phyloP scores from a whole-genome alignment of 768 basidiomycete genomes.

The Mycena crocata region DNA sequence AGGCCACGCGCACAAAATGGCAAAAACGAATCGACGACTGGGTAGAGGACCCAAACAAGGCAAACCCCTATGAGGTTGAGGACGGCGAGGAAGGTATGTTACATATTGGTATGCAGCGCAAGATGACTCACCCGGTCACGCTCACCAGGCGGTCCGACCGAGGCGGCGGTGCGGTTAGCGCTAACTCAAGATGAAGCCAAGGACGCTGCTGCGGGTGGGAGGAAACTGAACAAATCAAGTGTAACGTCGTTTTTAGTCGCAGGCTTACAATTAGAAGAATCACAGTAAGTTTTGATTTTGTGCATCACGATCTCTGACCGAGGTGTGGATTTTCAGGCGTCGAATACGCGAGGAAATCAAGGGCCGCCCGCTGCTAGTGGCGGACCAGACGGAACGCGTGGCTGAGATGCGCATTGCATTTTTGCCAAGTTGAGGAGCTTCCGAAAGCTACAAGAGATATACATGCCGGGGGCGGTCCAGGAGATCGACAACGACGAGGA shows the following conservation, averaged over 20 bases:
- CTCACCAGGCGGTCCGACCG: background rate
- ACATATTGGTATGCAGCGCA: too few species aligned
- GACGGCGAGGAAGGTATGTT: background rate
- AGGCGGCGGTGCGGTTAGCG: background rate
- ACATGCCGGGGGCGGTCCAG: conserved; percentile 17
- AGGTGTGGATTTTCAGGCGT: background rate
- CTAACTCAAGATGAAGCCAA: background rate
- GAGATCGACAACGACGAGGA: conserved; percentile 16
- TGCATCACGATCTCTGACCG: background rate
- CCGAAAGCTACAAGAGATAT: too few species aligned
- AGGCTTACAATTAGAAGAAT: conserved; percentile 3
- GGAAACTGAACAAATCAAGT: background rate
- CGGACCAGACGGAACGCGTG: conserved; percentile 1
- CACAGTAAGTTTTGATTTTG: background rate
- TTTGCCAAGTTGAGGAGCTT: conserved; percentile 10
- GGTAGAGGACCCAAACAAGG: background rate
- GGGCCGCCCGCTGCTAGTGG: background rate
- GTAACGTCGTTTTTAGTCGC: background rate
- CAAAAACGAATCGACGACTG: conserved; percentile 5
- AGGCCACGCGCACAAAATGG: conserved; percentile 8
- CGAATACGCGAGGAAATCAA: conserved; percentile 8
- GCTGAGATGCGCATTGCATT: conserved; percentile 21
- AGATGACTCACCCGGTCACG: background rate
- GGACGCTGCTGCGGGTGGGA: background rate
- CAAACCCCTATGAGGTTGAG: conserved; percentile 9